phyloP scores from a whole-genome alignment of 106 monocot species.

The Dioscorea alata region DNA sequence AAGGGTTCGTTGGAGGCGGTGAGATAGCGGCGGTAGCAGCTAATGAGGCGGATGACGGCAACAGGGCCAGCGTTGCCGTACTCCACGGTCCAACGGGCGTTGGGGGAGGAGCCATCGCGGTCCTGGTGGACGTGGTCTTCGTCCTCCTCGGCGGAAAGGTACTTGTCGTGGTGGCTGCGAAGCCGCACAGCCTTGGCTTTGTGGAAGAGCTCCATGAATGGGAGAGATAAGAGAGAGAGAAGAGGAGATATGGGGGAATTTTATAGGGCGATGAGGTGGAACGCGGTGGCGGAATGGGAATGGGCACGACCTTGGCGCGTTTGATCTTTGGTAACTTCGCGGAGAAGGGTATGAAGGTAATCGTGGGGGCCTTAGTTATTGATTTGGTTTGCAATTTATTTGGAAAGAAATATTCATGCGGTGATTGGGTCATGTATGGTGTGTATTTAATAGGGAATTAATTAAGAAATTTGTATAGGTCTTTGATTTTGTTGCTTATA shows the following conservation, averaged over 20 bases:
- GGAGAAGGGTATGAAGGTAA: too few relatives aligned
- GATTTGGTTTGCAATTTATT: too few relatives aligned
- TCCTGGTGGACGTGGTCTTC: conserved; percentile 54
- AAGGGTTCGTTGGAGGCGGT: conserved; percentile 79
- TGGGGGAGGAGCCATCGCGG: conserved; percentile 15
- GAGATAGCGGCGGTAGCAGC: conserved; percentile 63
- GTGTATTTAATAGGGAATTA: too few relatives aligned
- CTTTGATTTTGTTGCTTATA: too few relatives aligned
- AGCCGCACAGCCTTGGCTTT: conserved; percentile 44
- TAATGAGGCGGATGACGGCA: conserved; percentile 44
- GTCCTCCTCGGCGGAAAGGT: conserved; percentile 53
- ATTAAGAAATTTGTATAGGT: too few relatives aligned
- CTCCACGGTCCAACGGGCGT: conserved; percentile 38
- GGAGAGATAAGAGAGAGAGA: neutral
- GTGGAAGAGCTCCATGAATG: conserved; percentile 47
- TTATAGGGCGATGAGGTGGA: neutral
- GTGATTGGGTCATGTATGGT: too few relatives aligned
- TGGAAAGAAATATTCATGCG: too few relatives aligned
- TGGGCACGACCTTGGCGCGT: too few relatives aligned
- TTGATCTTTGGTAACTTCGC: too few relatives aligned
- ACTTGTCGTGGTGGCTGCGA: conserved; percentile 58
- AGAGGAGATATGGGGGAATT: neutral
- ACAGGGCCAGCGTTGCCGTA: conserved; percentile 7
- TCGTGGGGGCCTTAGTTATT: too few relatives aligned
- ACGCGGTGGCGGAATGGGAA: neutral